A percentile compares a stretch with the other conserved stretches of the same genome.
Conservation (phyloP, 257 asterid genomes). For the Lithospermum erythrorhizon region DNA sequence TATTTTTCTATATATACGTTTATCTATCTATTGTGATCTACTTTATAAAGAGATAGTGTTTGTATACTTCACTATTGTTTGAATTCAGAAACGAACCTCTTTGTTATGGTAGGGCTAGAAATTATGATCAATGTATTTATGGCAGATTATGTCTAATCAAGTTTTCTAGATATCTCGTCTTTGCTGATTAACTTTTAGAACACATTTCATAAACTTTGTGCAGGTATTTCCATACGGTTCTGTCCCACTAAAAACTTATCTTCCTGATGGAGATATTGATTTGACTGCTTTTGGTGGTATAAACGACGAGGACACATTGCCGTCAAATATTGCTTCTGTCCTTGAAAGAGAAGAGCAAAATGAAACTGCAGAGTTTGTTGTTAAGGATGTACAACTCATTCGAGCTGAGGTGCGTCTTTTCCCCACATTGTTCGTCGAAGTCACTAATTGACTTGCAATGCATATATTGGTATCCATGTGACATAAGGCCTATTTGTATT, state of each 20-base stretch:
- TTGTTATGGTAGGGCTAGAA: too few species aligned
- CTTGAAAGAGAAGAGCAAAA: conserved; percentile 60
- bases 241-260: conserved; percentile 86
- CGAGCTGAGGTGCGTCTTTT: conserved; percentile 67
- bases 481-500: too few species aligned
- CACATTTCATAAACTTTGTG: conserved; percentile 13
- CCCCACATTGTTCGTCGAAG: neutral
- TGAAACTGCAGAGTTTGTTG: conserved; percentile 37
- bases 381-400: conserved; percentile 78
- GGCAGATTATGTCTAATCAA: neutral
- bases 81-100: too few species aligned
- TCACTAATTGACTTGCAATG: neutral
- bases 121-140: too few species aligned
- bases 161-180: neutral
- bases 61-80: too few species aligned
- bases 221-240: conserved; percentile 94
- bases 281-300: conserved; percentile 65
- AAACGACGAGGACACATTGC: conserved; percentile 49
- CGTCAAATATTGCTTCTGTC: conserved; percentile 38
- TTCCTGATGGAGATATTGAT: conserved; percentile 97
- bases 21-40: too few species aligned
- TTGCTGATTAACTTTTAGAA: neutral
- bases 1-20: too few species aligned
- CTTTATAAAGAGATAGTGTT: too few species aligned
- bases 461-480: neutral